phyloP scores from a whole-genome alignment of 2,329 filamentous ascomycete species.

The Xylariaceae sp. region DNA sequence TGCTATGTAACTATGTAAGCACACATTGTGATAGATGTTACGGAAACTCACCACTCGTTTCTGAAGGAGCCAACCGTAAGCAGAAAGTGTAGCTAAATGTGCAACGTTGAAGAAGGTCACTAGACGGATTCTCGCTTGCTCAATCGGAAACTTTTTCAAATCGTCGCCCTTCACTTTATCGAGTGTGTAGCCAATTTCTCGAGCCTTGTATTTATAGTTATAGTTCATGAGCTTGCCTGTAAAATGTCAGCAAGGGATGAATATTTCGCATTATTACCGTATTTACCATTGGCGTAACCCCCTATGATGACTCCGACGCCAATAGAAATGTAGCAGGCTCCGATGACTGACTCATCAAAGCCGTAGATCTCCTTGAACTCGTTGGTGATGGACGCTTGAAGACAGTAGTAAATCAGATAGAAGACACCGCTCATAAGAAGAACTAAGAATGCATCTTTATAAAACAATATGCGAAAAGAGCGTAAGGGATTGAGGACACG shows the following conservation, averaged over 20 bases:
- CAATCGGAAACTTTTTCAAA: slow-evolving; percentile 14
- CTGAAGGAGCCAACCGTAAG: slow-evolving; percentile 17
- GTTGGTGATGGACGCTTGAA: slow-evolving; percentile 4
- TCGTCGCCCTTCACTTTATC: slow-evolving; percentile 17
- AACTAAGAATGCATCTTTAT: slow-evolving; percentile 3
- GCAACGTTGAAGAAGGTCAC: slow-evolving; percentile 2
- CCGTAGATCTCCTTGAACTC: not conserved
- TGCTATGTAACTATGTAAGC: slow-evolving; percentile 5
- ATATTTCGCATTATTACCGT: not conserved
- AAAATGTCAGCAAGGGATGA: not conserved
- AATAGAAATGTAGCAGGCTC: not conserved
- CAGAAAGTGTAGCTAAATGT: slow-evolving; percentile 3
- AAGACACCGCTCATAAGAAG: slow-evolving; percentile 1
- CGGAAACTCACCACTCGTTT: slow-evolving; percentile 5
- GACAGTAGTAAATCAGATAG: slow-evolving; percentile 8
- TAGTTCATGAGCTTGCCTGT: slow-evolving; percentile 12
- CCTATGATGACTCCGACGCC: not conserved
- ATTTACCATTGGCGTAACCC: not conserved
- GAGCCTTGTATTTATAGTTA: slow-evolving; percentile 4
- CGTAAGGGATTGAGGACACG: slow-evolving; percentile 12
- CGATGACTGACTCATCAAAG: not conserved
- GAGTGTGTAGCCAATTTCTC: not conserved
- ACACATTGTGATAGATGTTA: not conserved
- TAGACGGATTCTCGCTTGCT: slow-evolving; percentile 6
- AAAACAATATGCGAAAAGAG: not conserved